phyloP scores from a whole-genome alignment of 768 basidiomycete species.

The Glaciozyma antarctica region DNA sequence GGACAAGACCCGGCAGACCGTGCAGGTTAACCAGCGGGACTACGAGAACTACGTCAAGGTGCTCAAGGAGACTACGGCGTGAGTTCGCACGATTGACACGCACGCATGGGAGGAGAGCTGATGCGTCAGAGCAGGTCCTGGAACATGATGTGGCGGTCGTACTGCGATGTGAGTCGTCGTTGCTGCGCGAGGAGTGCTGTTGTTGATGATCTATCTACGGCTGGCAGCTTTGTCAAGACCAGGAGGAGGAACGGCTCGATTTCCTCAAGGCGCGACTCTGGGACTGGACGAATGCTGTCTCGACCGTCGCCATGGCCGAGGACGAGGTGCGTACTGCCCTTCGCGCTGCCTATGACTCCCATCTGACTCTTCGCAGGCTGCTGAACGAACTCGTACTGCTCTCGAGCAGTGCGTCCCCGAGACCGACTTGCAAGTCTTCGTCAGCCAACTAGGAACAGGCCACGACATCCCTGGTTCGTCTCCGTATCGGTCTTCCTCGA shows the following conservation, averaged over 20 bases:
- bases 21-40: conserved; percentile 82
- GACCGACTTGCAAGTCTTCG: conserved; percentile 79
- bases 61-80: conserved; percentile 58
- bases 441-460: conserved; percentile 79
- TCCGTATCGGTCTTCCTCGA: not conserved
- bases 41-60: conserved; percentile 77
- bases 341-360: not conserved
- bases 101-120: not conserved
- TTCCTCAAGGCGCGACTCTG: conserved; percentile 93
- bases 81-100: not conserved
- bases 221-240: conserved; percentile 65
- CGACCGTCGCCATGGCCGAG: conserved; percentile 85
- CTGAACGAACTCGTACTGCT: conserved; percentile 74
- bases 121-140: conserved; percentile 50
- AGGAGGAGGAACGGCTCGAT: conserved; percentile 89
- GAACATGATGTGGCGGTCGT: conserved; percentile 88
- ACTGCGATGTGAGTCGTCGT: conserved; percentile 57
- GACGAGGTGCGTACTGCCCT: conserved; percentile 61
- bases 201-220: not conserved
- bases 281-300: conserved; percentile 93
- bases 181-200: not conserved
- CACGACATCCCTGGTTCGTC: conserved; percentile 58
- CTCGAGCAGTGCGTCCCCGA: conserved; percentile 83
- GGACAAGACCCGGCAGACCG: conserved; percentile 78
- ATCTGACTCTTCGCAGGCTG: conserved; percentile 52